phyloP scores from a whole-genome alignment of 352 stramenopile genomes.

The Elongisporangium prolatum region DNA sequence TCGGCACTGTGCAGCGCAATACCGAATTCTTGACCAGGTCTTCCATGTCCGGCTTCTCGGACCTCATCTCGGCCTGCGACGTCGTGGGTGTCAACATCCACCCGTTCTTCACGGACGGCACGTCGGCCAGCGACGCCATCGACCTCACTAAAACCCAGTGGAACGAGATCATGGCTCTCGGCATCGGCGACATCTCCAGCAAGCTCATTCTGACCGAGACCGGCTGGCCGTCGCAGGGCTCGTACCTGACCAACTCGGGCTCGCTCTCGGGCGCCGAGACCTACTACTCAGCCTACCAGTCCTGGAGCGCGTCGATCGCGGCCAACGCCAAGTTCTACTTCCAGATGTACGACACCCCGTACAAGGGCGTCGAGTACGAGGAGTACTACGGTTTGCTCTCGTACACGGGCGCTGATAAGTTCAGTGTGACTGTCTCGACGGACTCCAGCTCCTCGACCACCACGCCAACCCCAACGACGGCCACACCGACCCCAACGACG shows the following conservation, averaged over 20 bases:
- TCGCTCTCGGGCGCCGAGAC: conserved; percentile 21
- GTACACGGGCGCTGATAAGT: conserved; percentile 45
- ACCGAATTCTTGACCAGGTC: conserved; percentile 40
- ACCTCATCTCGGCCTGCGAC: conserved; percentile 35
- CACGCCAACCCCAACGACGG: conserved; percentile 7
- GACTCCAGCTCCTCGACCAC: conserved; percentile 7
- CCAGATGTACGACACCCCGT: conserved; percentile 68
- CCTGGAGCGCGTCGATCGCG: conserved; percentile 35
- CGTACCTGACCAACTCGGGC: conserved; percentile 28
- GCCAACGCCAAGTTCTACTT: conserved; percentile 62
- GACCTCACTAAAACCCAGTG: conserved; percentile 46
- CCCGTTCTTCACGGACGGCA: conserved; percentile 48
- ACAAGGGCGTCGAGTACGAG: conserved; percentile 38
- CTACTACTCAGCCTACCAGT: conserved; percentile 63
- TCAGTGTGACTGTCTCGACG: conserved; percentile 25
- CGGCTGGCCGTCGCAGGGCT: conserved; percentile 41
- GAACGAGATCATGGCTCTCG: conserved; percentile 23
- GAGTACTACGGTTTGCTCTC: conserved; percentile 47
- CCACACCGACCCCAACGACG: conserved; percentile 8
- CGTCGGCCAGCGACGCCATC: conserved; percentile 27
- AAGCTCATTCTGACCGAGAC: conserved; percentile 56
- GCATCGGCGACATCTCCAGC: conserved; percentile 16
- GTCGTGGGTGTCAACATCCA: conserved; percentile 55
- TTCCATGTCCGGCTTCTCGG: conserved; percentile 25
- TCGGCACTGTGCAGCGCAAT: conserved; percentile 67